Evolutionary conservation across 495 filamentous ascomycete species (phyloP).

Genomic region (Evernia prunastri): DNA sequence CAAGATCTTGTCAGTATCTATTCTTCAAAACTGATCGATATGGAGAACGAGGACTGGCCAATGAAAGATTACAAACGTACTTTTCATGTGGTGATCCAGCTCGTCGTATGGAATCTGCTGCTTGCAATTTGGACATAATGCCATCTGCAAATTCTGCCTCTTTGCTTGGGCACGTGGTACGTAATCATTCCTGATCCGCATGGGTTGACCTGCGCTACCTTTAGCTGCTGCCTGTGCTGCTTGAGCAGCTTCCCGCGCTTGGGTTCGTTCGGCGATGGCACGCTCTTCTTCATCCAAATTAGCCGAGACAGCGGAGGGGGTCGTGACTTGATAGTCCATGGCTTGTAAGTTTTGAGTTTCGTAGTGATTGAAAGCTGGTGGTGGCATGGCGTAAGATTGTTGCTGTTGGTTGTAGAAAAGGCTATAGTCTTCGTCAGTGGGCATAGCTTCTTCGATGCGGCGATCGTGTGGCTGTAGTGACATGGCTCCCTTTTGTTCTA

Average conservation of each 20-base stretch:
- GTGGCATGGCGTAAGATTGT: conserved; percentile 30
- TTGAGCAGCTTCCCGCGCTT: conserved; percentile 64
- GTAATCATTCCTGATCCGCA: conserved; percentile 92
- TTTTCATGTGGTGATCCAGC: conserved; percentile 89
- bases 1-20: conserved; percentile 16
- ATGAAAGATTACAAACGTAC: conserved; percentile 35
- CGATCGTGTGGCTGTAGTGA: conserved; percentile 67
- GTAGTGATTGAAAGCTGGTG: conserved; percentile 32
- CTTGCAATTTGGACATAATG: conserved; percentile 89
- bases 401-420: conserved; percentile 50
- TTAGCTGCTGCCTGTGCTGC: conserved; percentile 73
- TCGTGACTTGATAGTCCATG: conserved; percentile 34
- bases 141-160: conserved; percentile 56
- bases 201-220: conserved; percentile 57
- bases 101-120: conserved; percentile 81
- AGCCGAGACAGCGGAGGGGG: conserved; percentile 20
- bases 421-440: conserved; percentile 60
- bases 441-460: conserved; percentile 94
- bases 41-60: background rate
- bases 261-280: conserved; percentile 58
- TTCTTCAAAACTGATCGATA: background rate
- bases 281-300: conserved; percentile 61
- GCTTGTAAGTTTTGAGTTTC: conserved; percentile 35
- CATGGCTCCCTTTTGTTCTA: conserved; percentile 89
- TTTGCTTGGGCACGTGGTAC: conserved; percentile 75